These are phyloP conservation scores for Trifolium subterraneum DNA, from an alignment of 306 rosid species.

Conservation along the genomic window DNA sequence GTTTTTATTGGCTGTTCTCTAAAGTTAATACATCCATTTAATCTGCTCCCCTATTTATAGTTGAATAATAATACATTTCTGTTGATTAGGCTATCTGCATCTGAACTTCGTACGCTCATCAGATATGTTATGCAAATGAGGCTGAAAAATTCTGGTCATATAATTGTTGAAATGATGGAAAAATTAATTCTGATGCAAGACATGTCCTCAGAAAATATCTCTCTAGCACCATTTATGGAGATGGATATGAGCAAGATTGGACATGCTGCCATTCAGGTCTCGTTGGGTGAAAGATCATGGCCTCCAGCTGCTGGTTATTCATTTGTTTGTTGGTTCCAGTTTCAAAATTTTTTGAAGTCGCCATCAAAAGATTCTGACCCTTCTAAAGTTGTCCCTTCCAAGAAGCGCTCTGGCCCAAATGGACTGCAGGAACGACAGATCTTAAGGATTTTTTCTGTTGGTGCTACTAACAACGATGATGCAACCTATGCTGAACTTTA, in stretches of 20 bases:
- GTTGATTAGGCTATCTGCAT: slow-evolving; percentile 75
- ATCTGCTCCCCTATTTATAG: slow-evolving; percentile 20
- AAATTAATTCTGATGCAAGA: slow-evolving; percentile 82
- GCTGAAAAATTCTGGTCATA: slow-evolving; percentile 76
- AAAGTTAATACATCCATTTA: slow-evolving; percentile 37
- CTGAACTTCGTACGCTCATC: slow-evolving; percentile 81
- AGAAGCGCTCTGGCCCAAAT: slow-evolving; percentile 60
- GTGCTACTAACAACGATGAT: slow-evolving; percentile 75
- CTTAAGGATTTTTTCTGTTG: slow-evolving; percentile 89
- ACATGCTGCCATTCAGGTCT: slow-evolving; percentile 96
- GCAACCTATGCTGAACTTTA: slow-evolving; percentile 87
- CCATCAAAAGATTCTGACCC: slow-evolving; percentile 74
- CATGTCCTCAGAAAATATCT: slow-evolving; percentile 70
- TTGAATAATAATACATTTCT: slow-evolving; percentile 45
- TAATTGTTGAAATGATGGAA: slow-evolving; percentile 91
- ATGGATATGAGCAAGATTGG: slow-evolving; percentile 96
- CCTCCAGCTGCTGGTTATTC: slow-evolving; percentile 99
- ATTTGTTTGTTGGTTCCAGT: slow-evolving; percentile 98
- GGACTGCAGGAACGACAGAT: slow-evolving; percentile 60
- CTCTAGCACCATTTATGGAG: slow-evolving; percentile 95
- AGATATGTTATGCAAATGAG: slow-evolving; percentile 86
- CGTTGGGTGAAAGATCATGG: slow-evolving; percentile 99
- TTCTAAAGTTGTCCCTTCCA: slow-evolving; percentile 66
- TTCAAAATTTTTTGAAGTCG: slow-evolving; percentile 74
- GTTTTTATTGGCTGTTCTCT: slow-evolving; percentile 11